Evolutionary conservation across 352 stramenopile genomes (phyloP).

Genomic region (Globisporangium cystogenes): DNA sequence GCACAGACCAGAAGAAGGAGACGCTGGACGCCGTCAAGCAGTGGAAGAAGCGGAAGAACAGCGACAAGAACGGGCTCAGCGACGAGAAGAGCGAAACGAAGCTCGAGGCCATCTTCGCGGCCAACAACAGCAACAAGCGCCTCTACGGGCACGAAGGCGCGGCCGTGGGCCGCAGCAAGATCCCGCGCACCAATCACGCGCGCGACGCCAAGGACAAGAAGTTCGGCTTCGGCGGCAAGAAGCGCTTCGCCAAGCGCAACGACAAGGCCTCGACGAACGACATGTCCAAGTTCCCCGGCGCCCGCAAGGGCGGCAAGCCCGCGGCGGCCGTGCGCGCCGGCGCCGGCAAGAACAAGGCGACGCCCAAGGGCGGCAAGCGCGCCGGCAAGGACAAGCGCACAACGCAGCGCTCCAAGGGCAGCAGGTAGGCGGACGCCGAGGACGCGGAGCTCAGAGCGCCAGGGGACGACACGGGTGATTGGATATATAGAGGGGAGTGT

Average conservation of each 20-base stretch:
- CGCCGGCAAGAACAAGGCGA: conserved; percentile 14
- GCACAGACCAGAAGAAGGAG: conserved; percentile 83
- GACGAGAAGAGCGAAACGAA: conserved; percentile 64
- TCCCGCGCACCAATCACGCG: conserved; percentile 59
- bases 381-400: conserved; percentile 48
- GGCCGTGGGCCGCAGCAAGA: conserved; percentile 42
- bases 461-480: conserved; percentile 1
- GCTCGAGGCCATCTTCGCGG: conserved; percentile 58
- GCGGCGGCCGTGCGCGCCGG: conserved; percentile 17
- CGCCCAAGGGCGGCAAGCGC: conserved; percentile 43
- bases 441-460: background rate
- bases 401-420: conserved; percentile 44
- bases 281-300: conserved; percentile 56
- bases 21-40: conserved; percentile 84
- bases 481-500: conserved; percentile 19
- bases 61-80: conserved; percentile 48
- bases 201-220: conserved; percentile 78
- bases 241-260: conserved; percentile 72
- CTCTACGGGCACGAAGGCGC: no score
- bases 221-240: conserved; percentile 83
- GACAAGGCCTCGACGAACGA: conserved; percentile 80
- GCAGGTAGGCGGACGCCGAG: conserved; percentile 24
- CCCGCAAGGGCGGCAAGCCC: conserved; percentile 31
- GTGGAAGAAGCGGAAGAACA: conserved; percentile 85
- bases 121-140: conserved; percentile 47